These are phyloP conservation scores for Dactylellina parvicollis DNA, from an alignment of 2,329 filamentous ascomycete genomes.

Conservation along the genomic window DNA sequence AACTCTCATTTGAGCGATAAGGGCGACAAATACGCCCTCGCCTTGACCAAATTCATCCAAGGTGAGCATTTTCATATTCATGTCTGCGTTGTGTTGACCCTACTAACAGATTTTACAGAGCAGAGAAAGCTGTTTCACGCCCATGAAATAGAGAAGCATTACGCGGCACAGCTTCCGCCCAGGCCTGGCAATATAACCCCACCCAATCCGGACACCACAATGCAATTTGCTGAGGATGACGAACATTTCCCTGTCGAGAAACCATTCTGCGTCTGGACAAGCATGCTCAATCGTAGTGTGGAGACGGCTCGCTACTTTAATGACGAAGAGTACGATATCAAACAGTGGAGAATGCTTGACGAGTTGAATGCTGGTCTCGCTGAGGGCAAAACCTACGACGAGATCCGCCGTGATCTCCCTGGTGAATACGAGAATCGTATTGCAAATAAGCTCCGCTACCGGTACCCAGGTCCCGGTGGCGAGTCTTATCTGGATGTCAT, in stretches of 20 bases:
- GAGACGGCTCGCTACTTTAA: constrained; percentile 91
- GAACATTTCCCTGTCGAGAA: constrained; percentile 75
- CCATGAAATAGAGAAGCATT: constrained; percentile 57
- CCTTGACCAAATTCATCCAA: constrained; percentile 80
- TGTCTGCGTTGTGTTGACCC: not conserved
- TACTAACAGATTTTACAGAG: constrained; percentile 37
- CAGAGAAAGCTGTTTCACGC: constrained; percentile 57
- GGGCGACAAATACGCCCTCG: constrained; percentile 79
- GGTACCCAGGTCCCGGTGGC: constrained; percentile 93
- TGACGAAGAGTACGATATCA: constrained; percentile 94
- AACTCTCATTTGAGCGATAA: constrained; percentile 84
- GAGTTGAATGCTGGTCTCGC: constrained; percentile 93
- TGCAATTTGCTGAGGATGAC: constrained; percentile 56
- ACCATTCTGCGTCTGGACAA: constrained; percentile 98
- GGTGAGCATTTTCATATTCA: constrained; percentile 31
- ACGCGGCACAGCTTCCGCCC: constrained; percentile 77
- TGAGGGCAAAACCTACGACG: constrained; percentile 92
- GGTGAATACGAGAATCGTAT: constrained; percentile 84
- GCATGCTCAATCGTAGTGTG: constrained; percentile 90
- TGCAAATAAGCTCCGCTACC: constrained; percentile 90
- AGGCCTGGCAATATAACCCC: constrained; percentile 90
- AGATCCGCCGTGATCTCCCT: constrained; percentile 80
- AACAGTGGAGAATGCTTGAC: constrained; percentile 97
- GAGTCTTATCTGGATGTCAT: constrained; percentile 98
- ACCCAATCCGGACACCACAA: constrained; percentile 74